Evolutionary conservation across 83 land plant species (phyloP).

Genomic region (Isoetes engelmannii): DNA sequence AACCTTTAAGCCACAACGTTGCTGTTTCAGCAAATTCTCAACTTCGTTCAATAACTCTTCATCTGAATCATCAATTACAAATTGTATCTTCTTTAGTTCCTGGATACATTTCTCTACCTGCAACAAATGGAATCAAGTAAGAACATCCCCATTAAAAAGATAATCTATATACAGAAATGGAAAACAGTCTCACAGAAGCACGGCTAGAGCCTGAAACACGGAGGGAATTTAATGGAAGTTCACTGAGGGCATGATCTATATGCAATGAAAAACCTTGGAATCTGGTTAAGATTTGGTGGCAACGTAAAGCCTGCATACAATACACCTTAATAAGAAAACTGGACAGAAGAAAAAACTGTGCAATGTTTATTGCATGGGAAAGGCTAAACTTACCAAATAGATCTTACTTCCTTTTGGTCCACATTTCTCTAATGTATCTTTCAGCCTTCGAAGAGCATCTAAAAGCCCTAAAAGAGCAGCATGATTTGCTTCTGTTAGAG

Average conservation of each 20-base stretch:
- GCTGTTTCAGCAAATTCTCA: constrained; percentile 44
- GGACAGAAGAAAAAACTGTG: neutral
- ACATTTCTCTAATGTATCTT: constrained; percentile 58
- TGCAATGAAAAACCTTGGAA: constrained; percentile 20
- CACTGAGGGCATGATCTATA: constrained; percentile 15
- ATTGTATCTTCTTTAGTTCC: constrained; percentile 42
- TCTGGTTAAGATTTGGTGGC: constrained; percentile 15
- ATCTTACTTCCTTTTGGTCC: constrained; percentile 51
- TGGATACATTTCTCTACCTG: constrained; percentile 50
- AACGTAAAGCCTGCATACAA: constrained; percentile 19
- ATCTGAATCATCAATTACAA: constrained; percentile 18
- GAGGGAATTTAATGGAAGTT: constrained; percentile 19
- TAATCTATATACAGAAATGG: neutral
- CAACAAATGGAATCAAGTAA: neutral
- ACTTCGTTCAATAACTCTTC: constrained; percentile 37
- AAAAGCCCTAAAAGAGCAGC: constrained; percentile 54
- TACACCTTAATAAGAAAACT: neutral
- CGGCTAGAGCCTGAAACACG: constrained; percentile 23
- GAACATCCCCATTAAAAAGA: neutral
- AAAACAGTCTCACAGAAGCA: constrained; percentile 7
- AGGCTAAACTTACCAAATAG: constrained; percentile 39
- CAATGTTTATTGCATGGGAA: constrained; percentile 1
- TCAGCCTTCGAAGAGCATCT: constrained; percentile 47
- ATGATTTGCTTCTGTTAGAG: constrained; percentile 30
- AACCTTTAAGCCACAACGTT: constrained; percentile 28